Percentiles rank a stretch among this genome's conserved stretches.
Evolutionary conservation across 805 yeast species (phyloP).

Genomic region (Starmerella apis): DNA sequence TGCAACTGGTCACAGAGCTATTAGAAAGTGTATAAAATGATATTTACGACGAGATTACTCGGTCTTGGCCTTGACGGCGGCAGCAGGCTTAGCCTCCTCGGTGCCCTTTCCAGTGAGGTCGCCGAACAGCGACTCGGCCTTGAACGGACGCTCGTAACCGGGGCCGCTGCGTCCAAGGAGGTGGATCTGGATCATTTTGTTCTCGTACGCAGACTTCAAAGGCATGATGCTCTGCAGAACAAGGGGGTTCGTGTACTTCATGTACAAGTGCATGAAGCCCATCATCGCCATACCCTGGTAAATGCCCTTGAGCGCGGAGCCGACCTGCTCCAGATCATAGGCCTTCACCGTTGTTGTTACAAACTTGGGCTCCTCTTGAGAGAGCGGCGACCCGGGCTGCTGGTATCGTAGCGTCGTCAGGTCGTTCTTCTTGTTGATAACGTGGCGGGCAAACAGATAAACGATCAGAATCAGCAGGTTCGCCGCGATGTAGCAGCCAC

Average conservation of each 20-base stretch:
- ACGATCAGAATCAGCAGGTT: slow-evolving; percentile 54
- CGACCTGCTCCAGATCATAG: slow-evolving; percentile 82
- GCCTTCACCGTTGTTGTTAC: slow-evolving; percentile 87
- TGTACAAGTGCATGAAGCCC: slow-evolving; percentile 95
- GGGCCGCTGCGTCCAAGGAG: slow-evolving; percentile 62
- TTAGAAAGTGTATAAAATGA: neutral
- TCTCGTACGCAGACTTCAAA: slow-evolving; percentile 78
- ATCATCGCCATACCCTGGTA: slow-evolving; percentile 90
- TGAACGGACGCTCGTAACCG: slow-evolving; percentile 93
- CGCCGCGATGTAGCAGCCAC: slow-evolving; percentile 59
- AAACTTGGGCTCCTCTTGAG: slow-evolving; percentile 57
- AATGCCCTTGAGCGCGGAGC: slow-evolving; percentile 66
- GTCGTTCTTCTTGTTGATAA: slow-evolving; percentile 64
- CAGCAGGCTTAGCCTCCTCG: slow-evolving; percentile 72
- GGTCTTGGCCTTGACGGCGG: slow-evolving; percentile 86
- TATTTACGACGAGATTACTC: slow-evolving; percentile 40
- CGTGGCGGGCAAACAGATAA: slow-evolving; percentile 52
- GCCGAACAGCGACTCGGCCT: slow-evolving; percentile 71
- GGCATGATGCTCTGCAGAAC: slow-evolving; percentile 90
- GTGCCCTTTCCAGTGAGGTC: slow-evolving; percentile 50
- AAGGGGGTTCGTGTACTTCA: slow-evolving; percentile 95
- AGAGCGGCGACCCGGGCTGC: slow-evolving; percentile 69
- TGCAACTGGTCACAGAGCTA: neutral
- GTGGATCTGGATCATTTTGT: slow-evolving; percentile 85
- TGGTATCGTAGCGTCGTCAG: slow-evolving; percentile 85